Base-by-base conservation (phyloP, 2,329 filamentous ascomycete genomes). In the Endoconidiophora polonica region DNA sequence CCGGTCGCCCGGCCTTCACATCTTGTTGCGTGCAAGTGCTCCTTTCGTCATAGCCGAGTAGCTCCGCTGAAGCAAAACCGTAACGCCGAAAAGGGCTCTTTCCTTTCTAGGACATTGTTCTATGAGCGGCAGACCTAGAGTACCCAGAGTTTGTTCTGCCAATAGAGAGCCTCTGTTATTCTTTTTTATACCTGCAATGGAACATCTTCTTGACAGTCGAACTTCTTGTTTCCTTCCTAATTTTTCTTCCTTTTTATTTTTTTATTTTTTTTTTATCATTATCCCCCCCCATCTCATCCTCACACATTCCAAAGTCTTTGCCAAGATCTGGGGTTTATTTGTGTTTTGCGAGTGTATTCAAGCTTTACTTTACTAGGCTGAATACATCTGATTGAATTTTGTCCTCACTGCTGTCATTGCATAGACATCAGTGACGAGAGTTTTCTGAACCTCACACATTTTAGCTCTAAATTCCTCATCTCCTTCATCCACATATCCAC, bases 41-140 rank as follows among this genome's bases (percentile, higher is more conserved):
- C 49, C 45, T 51, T 53, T 54, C 52, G 52, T 54, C 52, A 54
- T 54, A 54, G 44, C 52, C 52, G 52, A 54, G 52, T 48, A 45
- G 48, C 48, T 50, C 45, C 52, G 52, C 45, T 54, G 26, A 39
- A 54, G 40, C 43, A 38, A 50, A 49, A 53, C 44, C 52, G 52
- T 53, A 53, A 53, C 52, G 52, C 52, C 52, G 52, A 53, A 53
- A 44, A 49, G 33, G 46, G 47, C 29, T 42, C 37, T 49, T 52
- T 40, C 47, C 48, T 42, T 42, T 26, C 36, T 52, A 22, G 33
- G 47, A 20, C 37, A 29, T 16, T 49, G 9, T 12, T 6, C 12
- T 22, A 22, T 22, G 10, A 23, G 29, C 24, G 44, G 44, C n/a
- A 33, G 14, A 46, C 44, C 24, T 18, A 18, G 16, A 18, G 16